Conservation (phyloP, 164 flowering plant species). For the Kalanchoe fedtschenkoi region DNA sequence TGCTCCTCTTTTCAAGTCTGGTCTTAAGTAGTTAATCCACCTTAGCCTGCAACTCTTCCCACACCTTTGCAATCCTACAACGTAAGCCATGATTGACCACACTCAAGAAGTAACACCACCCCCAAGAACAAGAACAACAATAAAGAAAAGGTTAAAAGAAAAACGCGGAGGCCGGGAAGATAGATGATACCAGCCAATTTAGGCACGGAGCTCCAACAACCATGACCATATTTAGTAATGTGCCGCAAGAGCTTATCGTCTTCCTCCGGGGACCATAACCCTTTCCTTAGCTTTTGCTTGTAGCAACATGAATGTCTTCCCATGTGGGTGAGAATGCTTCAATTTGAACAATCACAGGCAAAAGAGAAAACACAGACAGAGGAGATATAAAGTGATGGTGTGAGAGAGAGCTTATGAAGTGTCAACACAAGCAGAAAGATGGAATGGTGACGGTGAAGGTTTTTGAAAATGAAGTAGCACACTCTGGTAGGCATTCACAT, state of each 20-base stretch:
- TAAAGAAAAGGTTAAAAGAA: too few species aligned
- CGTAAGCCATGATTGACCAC: too few species aligned
- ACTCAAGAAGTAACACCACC: too few species aligned
- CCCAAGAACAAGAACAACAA: too few species aligned
- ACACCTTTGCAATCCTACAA: slow-evolving; percentile 73
- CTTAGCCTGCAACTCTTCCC: slow-evolving; percentile 84
- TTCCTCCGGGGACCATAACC: slow-evolving; percentile 94
- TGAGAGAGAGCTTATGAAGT: slow-evolving; percentile 5
- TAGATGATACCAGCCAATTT: slow-evolving; percentile 82
- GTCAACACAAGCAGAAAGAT: neutral
- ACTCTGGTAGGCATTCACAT: neutral
- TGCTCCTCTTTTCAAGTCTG: slow-evolving; percentile 79
- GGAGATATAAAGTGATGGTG: slow-evolving; percentile 24
- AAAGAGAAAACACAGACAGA: too few species aligned
- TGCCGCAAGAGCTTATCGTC: slow-evolving; percentile 79
- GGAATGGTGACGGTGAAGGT: neutral
- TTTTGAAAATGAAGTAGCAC: slow-evolving; percentile 8
- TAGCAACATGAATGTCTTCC: slow-evolving; percentile 90
- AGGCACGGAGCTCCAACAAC: slow-evolving; percentile 97
- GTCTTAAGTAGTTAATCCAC: slow-evolving; percentile 87
- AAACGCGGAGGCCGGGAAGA: too few species aligned
- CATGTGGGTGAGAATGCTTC: slow-evolving; percentile 3
- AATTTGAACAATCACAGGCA: too few species aligned
- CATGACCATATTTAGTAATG: slow-evolving; percentile 82
- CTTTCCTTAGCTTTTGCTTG: slow-evolving; percentile 90